Percentiles rank a stretch among this genome's conserved stretches.
These are phyloP conservation scores for Cavenderia fasciculata DNA, from an alignment of 78 protist genomes.

Conservation along the genomic window DNA sequence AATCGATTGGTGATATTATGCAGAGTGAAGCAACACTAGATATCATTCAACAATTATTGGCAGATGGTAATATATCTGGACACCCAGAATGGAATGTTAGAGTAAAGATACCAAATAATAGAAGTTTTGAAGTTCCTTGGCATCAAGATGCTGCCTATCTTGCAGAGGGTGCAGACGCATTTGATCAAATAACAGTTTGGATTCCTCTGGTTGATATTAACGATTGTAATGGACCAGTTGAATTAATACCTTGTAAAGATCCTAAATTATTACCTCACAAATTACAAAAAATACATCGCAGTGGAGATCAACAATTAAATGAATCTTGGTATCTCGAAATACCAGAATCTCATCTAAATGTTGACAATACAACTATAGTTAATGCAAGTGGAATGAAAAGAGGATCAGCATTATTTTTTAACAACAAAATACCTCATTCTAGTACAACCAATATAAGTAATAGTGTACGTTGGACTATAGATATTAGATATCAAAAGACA, in stretches of 20 bases:
- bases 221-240: slow-evolving; percentile 20
- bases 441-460: slow-evolving; percentile 32
- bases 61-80: slow-evolving; percentile 15
- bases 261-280: not conserved
- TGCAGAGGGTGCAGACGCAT: slow-evolving; percentile 9
- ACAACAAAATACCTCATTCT: slow-evolving; percentile 6
- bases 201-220: slow-evolving; percentile 32
- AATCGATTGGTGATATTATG: slow-evolving; percentile 20
- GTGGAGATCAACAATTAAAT: not conserved
- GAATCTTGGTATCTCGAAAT: slow-evolving; percentile 71
- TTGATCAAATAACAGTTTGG: slow-evolving; percentile 56
- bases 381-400: not conserved
- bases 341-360: not conserved
- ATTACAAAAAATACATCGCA: not conserved
- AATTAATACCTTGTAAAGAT: not conserved
- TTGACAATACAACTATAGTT: not conserved
- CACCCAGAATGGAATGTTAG: slow-evolving; percentile 78
- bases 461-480: slow-evolving; percentile 44
- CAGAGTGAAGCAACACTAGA: not conserved
- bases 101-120: slow-evolving; percentile 44
- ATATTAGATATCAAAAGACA: slow-evolving; percentile 52
- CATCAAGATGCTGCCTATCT: slow-evolving; percentile 63
- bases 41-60: slow-evolving; percentile 1
- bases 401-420: slow-evolving; percentile 42
- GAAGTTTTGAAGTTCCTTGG: slow-evolving; percentile 45